Conservation (phyloP, 306 rosid genomes). For the Cucurbita maxima region DNA sequence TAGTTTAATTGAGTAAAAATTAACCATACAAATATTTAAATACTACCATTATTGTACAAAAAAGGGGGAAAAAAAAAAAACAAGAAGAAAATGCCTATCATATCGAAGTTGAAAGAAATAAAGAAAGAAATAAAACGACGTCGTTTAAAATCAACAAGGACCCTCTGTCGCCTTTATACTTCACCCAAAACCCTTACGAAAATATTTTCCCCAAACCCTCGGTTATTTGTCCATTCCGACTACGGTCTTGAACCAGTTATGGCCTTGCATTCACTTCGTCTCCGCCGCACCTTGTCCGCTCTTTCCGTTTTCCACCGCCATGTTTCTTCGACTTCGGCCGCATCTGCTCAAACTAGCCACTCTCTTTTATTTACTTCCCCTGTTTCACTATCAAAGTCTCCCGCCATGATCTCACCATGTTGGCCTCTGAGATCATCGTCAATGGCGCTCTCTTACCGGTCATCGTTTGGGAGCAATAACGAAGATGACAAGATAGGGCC, state of each 20-base stretch:
- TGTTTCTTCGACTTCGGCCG: neutral
- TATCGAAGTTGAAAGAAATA: too few species aligned
- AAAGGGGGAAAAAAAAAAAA: too few species aligned
- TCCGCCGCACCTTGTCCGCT: constrained; percentile 29
- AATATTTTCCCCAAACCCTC: too few species aligned
- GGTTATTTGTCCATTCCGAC: neutral
- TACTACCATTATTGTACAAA: too few species aligned
- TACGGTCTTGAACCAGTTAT: constrained; percentile 13
- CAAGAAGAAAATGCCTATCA: too few species aligned
- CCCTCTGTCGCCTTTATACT: too few species aligned
- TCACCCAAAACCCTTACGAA: too few species aligned
- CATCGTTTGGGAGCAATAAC: constrained; percentile 2
- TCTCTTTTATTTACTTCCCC: neutral
- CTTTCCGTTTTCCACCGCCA: constrained; percentile 25
- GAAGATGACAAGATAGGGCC: constrained; percentile 38
- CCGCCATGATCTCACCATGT: constrained; percentile 7
- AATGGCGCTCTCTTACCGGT: constrained; percentile 24
- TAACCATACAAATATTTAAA: too few species aligned
- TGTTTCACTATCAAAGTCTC: neutral
- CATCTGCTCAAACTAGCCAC: neutral
- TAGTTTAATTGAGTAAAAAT: too few species aligned
- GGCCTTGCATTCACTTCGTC: constrained; percentile 45
- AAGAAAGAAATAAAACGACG: too few species aligned
- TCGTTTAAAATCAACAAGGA: too few species aligned
- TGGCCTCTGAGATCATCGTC: constrained; percentile 27